Evolutionary conservation across 176 grass and related monocot genomes (phyloP).

Genomic region (Eragrostis nindensis): DNA sequence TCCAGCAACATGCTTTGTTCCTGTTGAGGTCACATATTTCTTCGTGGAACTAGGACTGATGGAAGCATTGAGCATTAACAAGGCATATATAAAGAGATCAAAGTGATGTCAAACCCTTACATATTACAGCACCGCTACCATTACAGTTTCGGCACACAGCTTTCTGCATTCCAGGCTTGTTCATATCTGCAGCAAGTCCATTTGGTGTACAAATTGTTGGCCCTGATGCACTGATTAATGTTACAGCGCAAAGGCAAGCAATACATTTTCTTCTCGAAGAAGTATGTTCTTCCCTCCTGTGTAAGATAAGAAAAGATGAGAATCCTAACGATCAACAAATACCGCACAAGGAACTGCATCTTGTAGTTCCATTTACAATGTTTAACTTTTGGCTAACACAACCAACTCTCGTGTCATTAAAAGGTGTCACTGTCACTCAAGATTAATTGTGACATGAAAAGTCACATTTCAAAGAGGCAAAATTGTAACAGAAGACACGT

Average conservation of each 20-base stretch:
- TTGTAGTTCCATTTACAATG: not conserved
- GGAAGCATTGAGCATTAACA: not conserved
- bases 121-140: constrained; percentile 84
- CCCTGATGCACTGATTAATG: constrained; percentile 60
- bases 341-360: not conserved
- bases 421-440: not conserved
- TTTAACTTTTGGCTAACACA: not conserved
- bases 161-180: constrained; percentile 52
- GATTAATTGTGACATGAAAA: too few species aligned
- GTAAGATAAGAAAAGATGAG: constrained; percentile 17
- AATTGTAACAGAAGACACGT: not conserved
- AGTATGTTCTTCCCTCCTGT: constrained; percentile 49
- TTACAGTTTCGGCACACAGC: constrained; percentile 83
- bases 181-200: constrained; percentile 56
- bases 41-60: not conserved
- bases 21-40: not conserved
- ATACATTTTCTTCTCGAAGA: constrained; percentile 80
- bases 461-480: too few species aligned
- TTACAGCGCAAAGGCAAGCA: constrained; percentile 68
- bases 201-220: constrained; percentile 51
- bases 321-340: not conserved
- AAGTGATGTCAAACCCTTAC: constrained; percentile 51
- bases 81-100: not conserved
- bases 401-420: not conserved
- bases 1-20: not conserved